A percentile compares a stretch with the other conserved stretches of the same genome.
phyloP scores from a whole-genome alignment of 192 early-diverging fungal species.

The Coemansia aciculifera region DNA sequence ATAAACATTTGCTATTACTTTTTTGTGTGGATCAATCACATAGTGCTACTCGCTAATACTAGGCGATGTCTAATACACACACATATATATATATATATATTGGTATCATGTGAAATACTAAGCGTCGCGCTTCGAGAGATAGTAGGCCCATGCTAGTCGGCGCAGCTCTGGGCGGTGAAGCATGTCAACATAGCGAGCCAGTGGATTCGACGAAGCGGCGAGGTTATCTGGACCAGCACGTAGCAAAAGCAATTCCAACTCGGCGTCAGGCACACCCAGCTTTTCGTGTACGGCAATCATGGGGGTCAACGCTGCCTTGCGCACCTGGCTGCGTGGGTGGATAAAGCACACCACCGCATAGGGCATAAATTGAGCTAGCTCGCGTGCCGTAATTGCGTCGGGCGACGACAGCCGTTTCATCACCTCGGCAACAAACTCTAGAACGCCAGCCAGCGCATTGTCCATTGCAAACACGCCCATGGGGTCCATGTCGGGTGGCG shows the following conservation, averaged over 20 bases:
- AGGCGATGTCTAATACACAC: not conserved
- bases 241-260: constrained; percentile 42
- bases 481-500: constrained; percentile 35
- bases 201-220: constrained; percentile 27
- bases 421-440: constrained; percentile 49
- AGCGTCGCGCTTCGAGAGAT: constrained; percentile 14
- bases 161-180: constrained; percentile 45
- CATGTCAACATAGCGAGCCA: constrained; percentile 36
- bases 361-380: constrained; percentile 45
- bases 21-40: not conserved
- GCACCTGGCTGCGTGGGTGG: constrained; percentile 53
- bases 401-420: constrained; percentile 30
- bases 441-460: constrained; percentile 51
- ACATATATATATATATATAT: not conserved
- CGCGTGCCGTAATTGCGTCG: constrained; percentile 22
- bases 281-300: constrained; percentile 33
- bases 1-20: too few relatives aligned
- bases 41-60: too few relatives aligned
- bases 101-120: not conserved
- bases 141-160: constrained; percentile 40
- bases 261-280: constrained; percentile 25
- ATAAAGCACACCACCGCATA: constrained; percentile 35
- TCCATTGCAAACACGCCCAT: constrained; percentile 52
- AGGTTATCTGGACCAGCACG: constrained; percentile 25
- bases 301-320: constrained; percentile 49